These are phyloP conservation scores for Jatropha multifida DNA, from an alignment of 441 rosid species.

Conservation along the genomic window DNA sequence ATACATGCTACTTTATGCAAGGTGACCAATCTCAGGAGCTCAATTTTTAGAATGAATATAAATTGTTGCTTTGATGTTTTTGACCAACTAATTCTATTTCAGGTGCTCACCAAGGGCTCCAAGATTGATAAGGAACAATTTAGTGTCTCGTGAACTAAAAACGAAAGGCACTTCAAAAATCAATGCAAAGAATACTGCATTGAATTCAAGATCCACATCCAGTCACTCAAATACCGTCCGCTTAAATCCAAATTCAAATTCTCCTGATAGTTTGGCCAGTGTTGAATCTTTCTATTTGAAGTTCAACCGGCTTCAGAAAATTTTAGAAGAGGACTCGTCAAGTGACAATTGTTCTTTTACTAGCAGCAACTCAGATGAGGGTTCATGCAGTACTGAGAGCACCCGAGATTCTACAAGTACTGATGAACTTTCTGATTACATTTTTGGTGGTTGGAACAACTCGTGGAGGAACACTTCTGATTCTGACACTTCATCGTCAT, in stretches of 20 bases:
- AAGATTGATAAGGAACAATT: constrained; percentile 53
- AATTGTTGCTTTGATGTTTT: background rate
- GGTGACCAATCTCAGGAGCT: constrained; percentile 45
- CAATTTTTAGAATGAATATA: background rate
- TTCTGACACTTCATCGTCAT: constrained; percentile 59
- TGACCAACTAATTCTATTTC: constrained; percentile 27
- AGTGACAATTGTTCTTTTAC: constrained; percentile 85
- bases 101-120: constrained; percentile 96
- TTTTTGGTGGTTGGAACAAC: constrained; percentile 62
- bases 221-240: constrained; percentile 27
- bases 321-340: constrained; percentile 76
- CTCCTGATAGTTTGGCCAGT: constrained; percentile 35
- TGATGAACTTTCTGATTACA: constrained; percentile 75
- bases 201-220: constrained; percentile 35
- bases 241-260: constrained; percentile 23
- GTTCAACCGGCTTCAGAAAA: constrained; percentile 56
- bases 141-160: constrained; percentile 41
- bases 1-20: constrained; percentile 87
- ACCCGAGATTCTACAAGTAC: constrained; percentile 61
- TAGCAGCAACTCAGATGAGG: constrained; percentile 87
- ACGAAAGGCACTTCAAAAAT: constrained; percentile 32
- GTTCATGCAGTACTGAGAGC: constrained; percentile 87
- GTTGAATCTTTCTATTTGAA: constrained; percentile 66
- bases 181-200: constrained; percentile 26
- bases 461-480: constrained; percentile 47